Percentiles rank a stretch among this genome's conserved stretches.
These are phyloP conservation scores for Lobosporangium transversale DNA, from an alignment of 192 early-diverging fungal species.

Conservation along the genomic window DNA sequence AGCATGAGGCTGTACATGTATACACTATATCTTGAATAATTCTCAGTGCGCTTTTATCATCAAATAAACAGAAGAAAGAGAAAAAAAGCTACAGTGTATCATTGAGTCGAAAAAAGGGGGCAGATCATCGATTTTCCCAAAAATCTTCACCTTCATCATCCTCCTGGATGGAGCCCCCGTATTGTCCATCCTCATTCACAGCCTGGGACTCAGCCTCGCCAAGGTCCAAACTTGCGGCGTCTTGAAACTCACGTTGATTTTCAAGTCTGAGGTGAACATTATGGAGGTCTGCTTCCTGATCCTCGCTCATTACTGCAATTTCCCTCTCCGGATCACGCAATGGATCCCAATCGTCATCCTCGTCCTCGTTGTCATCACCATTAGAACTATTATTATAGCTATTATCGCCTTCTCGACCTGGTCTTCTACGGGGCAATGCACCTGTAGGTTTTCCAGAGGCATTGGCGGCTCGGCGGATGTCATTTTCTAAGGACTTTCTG, in stretches of 20 bases:
- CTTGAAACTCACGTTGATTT: slow-evolving; percentile 49
- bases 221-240: slow-evolving; percentile 35
- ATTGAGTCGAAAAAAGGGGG: no score
- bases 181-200: slow-evolving; percentile 39
- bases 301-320: slow-evolving; percentile 29
- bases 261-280: slow-evolving; percentile 43
- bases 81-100: no score
- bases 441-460: not conserved
- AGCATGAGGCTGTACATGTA: no score
- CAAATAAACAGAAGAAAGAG: no score
- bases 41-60: no score
- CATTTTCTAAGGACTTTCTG: not conserved
- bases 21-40: no score
- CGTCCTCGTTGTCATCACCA: not conserved
- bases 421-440: not conserved
- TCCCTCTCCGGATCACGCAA: slow-evolving; percentile 40
- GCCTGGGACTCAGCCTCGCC: slow-evolving; percentile 29
- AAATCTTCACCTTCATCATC: slow-evolving; percentile 50
- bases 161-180: slow-evolving; percentile 31
- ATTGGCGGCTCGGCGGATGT: slow-evolving; percentile 7
- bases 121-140: slow-evolving; percentile 50
- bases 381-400: no score
- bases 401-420: not conserved
- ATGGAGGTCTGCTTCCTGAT: slow-evolving; percentile 32
- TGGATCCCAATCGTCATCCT: slow-evolving; percentile 18